Conservation (phyloP, 164 flowering plant species). For the Taxillus chinensis region DNA sequence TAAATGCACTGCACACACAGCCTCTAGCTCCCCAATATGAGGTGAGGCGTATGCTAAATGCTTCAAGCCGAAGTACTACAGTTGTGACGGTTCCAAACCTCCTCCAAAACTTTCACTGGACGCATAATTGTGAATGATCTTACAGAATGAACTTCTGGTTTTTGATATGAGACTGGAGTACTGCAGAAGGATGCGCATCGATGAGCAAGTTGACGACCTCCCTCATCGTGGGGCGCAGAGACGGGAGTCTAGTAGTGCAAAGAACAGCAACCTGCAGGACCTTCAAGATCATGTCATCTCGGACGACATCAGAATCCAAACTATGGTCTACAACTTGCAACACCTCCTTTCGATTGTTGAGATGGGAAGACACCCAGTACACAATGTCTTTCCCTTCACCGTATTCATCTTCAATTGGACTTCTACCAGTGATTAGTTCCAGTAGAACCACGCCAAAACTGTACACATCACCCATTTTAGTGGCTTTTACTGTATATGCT, state of each 20-base stretch:
- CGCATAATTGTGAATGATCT: background rate
- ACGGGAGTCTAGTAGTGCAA: slow-evolving; percentile 77
- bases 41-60: too few relatives aligned
- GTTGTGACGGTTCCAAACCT: too few relatives aligned
- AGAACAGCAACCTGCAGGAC: slow-evolving; percentile 53
- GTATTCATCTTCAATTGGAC: slow-evolving; percentile 49
- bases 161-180: slow-evolving; percentile 16
- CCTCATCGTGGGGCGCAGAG: slow-evolving; percentile 69
- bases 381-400: slow-evolving; percentile 86
- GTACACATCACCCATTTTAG: slow-evolving; percentile 76
- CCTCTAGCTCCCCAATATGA: too few relatives aligned
- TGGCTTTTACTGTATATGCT: slow-evolving; percentile 61
- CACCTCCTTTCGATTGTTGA: slow-evolving; percentile 25
- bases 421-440: slow-evolving; percentile 68
- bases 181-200: slow-evolving; percentile 52
- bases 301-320: slow-evolving; percentile 18
- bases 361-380: slow-evolving; percentile 56
- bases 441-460: slow-evolving; percentile 87
- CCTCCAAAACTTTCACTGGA: too few relatives aligned
- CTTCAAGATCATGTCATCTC: slow-evolving; percentile 55
- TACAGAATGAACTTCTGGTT: slow-evolving; percentile 7
- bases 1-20: too few relatives aligned
- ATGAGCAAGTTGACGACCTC: slow-evolving; percentile 78
- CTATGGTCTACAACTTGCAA: slow-evolving; percentile 41
- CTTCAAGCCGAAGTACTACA: too few relatives aligned